Evolutionary conservation across 176 grass and related monocot genomes (phyloP).

Genomic region (Cenchrus fungigraminus): DNA sequence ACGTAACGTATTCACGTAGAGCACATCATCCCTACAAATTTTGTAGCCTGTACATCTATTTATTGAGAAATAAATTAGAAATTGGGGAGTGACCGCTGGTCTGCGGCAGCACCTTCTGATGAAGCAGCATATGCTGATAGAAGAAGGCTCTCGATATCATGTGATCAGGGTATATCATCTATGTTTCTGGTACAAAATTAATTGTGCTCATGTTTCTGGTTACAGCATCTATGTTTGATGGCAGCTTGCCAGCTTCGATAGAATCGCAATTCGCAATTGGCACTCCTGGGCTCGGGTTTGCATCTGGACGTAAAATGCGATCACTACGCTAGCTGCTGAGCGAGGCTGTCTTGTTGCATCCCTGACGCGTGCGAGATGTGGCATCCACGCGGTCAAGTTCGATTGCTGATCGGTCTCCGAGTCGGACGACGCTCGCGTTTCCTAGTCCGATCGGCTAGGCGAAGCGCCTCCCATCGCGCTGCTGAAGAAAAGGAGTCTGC

Average conservation of each 20-base stretch:
- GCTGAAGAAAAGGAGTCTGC: neutral
- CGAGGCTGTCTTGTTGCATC: too few relatives aligned
- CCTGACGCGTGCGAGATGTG: too few relatives aligned
- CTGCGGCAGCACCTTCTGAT: conserved; percentile 12
- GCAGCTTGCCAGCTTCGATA: neutral
- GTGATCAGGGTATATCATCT: neutral
- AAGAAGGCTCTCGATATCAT: conserved; percentile 24
- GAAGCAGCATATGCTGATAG: conserved; percentile 34
- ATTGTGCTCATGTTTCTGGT: neutral
- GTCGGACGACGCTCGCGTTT: neutral
- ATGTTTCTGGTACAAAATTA: too few relatives aligned
- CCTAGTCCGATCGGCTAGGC: conserved; percentile 5
- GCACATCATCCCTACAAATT: conserved; percentile 28
- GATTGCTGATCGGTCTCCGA: too few relatives aligned
- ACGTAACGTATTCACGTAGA: conserved; percentile 7
- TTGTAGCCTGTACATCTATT: conserved; percentile 31
- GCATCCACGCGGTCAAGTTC: too few relatives aligned
- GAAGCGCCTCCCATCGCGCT: neutral
- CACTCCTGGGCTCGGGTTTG: too few relatives aligned
- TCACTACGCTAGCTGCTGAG: too few relatives aligned
- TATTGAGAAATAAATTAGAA: conserved; percentile 36
- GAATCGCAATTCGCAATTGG: neutral
- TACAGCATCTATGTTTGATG: neutral
- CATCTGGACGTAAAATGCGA: too few relatives aligned
- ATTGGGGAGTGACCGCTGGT: neutral